These are phyloP conservation scores for Cercospora sp. DNA, from an alignment of 2,329 filamentous ascomycete species.

Conservation along the genomic window DNA sequence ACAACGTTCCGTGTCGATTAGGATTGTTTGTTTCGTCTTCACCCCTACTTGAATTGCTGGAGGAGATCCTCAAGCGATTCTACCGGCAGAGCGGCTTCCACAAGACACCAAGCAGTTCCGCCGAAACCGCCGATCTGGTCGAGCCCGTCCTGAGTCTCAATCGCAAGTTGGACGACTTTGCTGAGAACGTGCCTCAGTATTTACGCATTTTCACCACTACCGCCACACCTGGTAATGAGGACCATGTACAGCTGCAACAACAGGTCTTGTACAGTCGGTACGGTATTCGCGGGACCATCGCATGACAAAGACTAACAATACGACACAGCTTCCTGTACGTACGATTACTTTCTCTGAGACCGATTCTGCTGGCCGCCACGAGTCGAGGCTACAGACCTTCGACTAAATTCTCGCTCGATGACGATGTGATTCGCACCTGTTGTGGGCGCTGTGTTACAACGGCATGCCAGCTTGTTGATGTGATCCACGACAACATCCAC, in stretches of 20 bases:
- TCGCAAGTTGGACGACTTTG: conserved; percentile 28
- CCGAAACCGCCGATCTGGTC: conserved; percentile 23
- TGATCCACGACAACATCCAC: conserved; percentile 38
- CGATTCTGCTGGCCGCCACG: conserved; percentile 38
- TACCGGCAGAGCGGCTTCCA: conserved; percentile 25
- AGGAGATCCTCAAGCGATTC: conserved; percentile 31
- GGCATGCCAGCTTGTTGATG: conserved; percentile 41
- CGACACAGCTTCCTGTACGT: conserved; percentile 27
- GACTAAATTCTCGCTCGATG: conserved; percentile 39
- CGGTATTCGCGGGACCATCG: not conserved
- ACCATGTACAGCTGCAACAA: conserved; percentile 29
- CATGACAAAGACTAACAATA: not conserved
- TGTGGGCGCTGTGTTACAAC: conserved; percentile 36
- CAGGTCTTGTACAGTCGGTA: conserved; percentile 25
- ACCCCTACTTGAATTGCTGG: conserved; percentile 29
- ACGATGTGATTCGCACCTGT: conserved; percentile 36
- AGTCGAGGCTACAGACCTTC: conserved; percentile 28
- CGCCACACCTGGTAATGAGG: conserved; percentile 12
- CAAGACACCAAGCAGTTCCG: conserved; percentile 13
- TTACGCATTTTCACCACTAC: conserved; percentile 19
- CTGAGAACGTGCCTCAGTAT: conserved; percentile 26
- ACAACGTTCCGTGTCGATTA: conserved; percentile 34
- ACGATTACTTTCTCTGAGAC: conserved; percentile 29
- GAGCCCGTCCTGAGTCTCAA: conserved; percentile 29
- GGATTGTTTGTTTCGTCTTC: conserved; percentile 34